Conservation (phyloP, 208 protist genomes). For the Leishmania tropica region DNA sequence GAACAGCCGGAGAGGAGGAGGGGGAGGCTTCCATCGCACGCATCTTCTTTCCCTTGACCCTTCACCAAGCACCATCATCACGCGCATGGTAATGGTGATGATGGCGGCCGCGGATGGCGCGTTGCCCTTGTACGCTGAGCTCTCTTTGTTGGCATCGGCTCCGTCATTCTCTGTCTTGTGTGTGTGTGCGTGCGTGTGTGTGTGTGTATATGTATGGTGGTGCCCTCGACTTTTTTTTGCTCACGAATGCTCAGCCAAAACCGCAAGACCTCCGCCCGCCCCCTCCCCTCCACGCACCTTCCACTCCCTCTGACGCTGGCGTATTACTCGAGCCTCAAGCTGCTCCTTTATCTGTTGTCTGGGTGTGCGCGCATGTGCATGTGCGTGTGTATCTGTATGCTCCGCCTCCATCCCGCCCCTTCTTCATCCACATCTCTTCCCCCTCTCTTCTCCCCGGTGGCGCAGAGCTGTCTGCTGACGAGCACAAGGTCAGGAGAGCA, state of each 20-base stretch:
- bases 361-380: background rate
- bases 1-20: background rate
- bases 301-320: too few relatives aligned
- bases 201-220: background rate
- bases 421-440: background rate
- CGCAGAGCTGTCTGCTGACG: background rate
- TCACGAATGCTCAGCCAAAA: background rate
- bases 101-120: background rate
- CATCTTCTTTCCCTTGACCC: background rate
- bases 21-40: background rate
- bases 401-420: background rate
- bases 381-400: background rate
- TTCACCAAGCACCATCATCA: background rate
- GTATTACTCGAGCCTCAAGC: too few relatives aligned
- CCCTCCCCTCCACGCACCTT: background rate
- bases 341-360: too few relatives aligned
- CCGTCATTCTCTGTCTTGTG: background rate
- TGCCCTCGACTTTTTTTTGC: background rate
- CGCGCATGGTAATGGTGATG: background rate
- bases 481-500: background rate
- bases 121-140: background rate
- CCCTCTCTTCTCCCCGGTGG: background rate
- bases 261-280: background rate
- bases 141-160: background rate
- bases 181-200: slow-evolving; percentile 1